These are phyloP conservation scores for Pyricularia grisea DNA, from an alignment of 2,329 filamentous ascomycete genomes.

Conservation along the genomic window DNA sequence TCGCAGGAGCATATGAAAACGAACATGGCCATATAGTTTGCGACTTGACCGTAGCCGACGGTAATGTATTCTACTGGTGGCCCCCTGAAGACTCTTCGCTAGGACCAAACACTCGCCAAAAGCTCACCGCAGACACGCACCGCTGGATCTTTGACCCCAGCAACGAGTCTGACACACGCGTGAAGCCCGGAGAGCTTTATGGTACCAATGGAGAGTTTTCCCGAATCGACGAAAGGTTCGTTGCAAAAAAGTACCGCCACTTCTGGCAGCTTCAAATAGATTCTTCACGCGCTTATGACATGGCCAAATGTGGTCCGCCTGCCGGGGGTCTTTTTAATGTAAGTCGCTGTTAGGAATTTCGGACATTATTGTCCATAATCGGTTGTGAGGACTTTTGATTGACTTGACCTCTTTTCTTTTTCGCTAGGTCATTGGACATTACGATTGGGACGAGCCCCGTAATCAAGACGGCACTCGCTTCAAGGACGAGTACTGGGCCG, in stretches of 20 bases:
- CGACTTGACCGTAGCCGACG: constrained; percentile 32
- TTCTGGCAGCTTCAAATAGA: constrained; percentile 34
- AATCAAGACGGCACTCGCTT: constrained; percentile 15
- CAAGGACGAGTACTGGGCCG: constrained; percentile 32
- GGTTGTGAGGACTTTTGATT: constrained; percentile 23
- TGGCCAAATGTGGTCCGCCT: constrained; percentile 30
- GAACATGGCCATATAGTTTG: constrained; percentile 32
- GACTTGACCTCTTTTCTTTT: not conserved
- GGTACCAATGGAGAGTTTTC: constrained; percentile 38
- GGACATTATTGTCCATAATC: constrained; percentile 11
- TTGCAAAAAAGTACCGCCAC: constrained; percentile 32
- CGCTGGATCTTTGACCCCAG: constrained; percentile 30
- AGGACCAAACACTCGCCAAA: constrained; percentile 16
- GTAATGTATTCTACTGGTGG: constrained; percentile 37
- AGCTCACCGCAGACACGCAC: constrained; percentile 27
- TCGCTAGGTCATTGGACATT: constrained; percentile 31
- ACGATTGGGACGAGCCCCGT: constrained; percentile 22
- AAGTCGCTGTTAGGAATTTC: constrained; percentile 29
- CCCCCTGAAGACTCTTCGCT: constrained; percentile 20
- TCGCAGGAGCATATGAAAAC: constrained; percentile 38
- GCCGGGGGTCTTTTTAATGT: constrained; percentile 35
- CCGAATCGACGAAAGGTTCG: constrained; percentile 36
- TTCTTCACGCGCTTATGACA: constrained; percentile 28
- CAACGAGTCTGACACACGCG: constrained; percentile 23
- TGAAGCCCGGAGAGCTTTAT: constrained; percentile 25